Evolutionary conservation across 2,329 filamentous ascomycete species (phyloP).

Genomic region (Aspergillus versicolor): DNA sequence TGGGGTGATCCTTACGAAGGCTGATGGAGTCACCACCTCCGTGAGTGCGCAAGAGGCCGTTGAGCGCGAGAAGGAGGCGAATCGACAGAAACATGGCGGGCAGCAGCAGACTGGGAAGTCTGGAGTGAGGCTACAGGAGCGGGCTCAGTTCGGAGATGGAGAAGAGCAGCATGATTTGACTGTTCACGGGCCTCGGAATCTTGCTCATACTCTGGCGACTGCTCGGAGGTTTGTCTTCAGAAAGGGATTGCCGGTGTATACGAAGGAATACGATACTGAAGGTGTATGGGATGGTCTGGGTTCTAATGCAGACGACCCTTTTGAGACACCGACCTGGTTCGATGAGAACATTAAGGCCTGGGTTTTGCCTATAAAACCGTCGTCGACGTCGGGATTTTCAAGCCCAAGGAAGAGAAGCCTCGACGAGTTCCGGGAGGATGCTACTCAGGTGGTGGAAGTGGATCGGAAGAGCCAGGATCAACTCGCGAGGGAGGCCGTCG

Average conservation of each 20-base stretch:
- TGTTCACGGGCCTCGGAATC: constrained; percentile 78
- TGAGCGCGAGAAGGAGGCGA: constrained; percentile 38
- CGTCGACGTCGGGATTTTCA: constrained; percentile 17
- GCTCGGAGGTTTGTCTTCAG: constrained; percentile 82
- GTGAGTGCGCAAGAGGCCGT: constrained; percentile 46
- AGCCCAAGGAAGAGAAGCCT: constrained; percentile 49
- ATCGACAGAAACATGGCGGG: not conserved
- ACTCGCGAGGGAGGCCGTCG: constrained; percentile 58
- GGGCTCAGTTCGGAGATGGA: constrained; percentile 18
- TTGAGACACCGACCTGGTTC: constrained; percentile 64
- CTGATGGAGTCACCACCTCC: constrained; percentile 60
- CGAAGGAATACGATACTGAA: constrained; percentile 63
- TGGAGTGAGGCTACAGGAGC: too few species aligned
- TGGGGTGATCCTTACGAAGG: constrained; percentile 80
- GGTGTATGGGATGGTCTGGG: constrained; percentile 24
- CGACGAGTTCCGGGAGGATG: constrained; percentile 47
- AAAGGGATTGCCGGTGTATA: constrained; percentile 71
- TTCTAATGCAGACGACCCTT: constrained; percentile 22
- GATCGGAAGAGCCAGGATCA: constrained; percentile 41
- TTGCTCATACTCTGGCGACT: constrained; percentile 78
- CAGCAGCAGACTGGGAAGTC: too few species aligned
- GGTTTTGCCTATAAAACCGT: constrained; percentile 64
- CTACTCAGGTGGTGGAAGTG: constrained; percentile 8
- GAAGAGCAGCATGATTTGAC: constrained; percentile 46
- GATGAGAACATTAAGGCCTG: constrained; percentile 81